phyloP scores from a whole-genome alignment of 2,329 filamentous ascomycete species.

The Chaetothyriales sp. region DNA sequence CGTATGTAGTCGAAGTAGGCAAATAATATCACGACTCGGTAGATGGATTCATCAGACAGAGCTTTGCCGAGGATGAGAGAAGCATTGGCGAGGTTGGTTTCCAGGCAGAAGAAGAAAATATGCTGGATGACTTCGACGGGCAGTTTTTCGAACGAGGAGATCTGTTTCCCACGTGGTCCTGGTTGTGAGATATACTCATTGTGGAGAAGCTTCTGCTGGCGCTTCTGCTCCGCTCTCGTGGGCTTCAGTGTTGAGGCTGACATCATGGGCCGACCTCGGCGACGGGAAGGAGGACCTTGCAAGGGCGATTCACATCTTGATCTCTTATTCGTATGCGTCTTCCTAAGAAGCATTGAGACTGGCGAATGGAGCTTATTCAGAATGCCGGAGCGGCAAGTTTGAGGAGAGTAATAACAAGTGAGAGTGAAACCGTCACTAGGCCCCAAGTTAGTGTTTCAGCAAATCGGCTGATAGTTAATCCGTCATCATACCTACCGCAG shows the following conservation, averaged over 20 bases:
- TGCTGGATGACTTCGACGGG: conserved; percentile 40
- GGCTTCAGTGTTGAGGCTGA: conserved; percentile 7
- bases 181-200: background rate
- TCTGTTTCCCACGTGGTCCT: background rate
- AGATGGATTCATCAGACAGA: conserved; percentile 30
- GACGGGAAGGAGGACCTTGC: background rate
- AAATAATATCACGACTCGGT: conserved; percentile 27
- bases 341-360: background rate
- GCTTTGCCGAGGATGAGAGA: conserved; percentile 29
- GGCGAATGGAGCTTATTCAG: background rate
- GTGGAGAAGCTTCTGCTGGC: conserved; percentile 4
- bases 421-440: too few relatives aligned
- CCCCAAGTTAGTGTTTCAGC: too few relatives aligned
- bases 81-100: conserved; percentile 31
- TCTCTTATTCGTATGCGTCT: background rate
- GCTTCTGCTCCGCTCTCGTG: conserved; percentile 3
- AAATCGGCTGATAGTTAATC: too few relatives aligned
- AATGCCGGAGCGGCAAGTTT: background rate
- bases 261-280: conserved; percentile 14
- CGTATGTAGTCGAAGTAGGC: conserved; percentile 28
- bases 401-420: too few relatives aligned
- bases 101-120: conserved; percentile 37
- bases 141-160: conserved; percentile 31
- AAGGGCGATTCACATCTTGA: background rate
- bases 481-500: too few relatives aligned